Evolutionary conservation across 2,329 filamentous ascomycete genomes (phyloP).

Genomic region (Colletotrichum endophyticum): DNA sequence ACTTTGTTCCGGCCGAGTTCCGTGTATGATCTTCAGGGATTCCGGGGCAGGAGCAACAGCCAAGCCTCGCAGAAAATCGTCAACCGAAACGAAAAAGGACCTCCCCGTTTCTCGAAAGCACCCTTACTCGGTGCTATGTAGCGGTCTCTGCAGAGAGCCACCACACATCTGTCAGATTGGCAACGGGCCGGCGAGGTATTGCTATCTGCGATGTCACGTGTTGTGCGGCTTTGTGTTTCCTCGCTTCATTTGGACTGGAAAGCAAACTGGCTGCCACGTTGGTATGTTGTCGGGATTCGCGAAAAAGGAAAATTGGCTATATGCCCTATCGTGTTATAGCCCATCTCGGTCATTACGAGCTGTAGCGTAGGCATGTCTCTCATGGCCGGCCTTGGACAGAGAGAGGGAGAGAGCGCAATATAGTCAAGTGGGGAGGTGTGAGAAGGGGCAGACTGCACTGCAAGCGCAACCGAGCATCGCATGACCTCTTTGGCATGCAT

Average conservation of each 20-base stretch:
- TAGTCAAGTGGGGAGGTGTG: background rate
- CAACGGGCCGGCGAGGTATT: background rate
- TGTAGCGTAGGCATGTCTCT: background rate
- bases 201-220: background rate
- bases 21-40: slow-evolving; percentile 15
- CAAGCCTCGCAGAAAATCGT: background rate
- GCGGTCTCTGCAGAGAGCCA: background rate
- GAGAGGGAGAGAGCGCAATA: background rate
- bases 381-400: background rate
- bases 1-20: slow-evolving; percentile 10
- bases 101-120: background rate
- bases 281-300: background rate
- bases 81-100: background rate
- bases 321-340: background rate
- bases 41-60: slow-evolving; percentile 1
- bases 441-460: background rate
- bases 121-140: background rate
- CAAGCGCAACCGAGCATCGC: background rate
- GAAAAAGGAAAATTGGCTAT: background rate
- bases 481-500: background rate
- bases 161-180: background rate
- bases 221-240: background rate
- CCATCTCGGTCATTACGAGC: background rate
- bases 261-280: background rate
- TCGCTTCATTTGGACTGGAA: background rate